phyloP scores from a whole-genome alignment of 2,329 filamentous ascomycete species.

The Aspergillus sp. region DNA sequence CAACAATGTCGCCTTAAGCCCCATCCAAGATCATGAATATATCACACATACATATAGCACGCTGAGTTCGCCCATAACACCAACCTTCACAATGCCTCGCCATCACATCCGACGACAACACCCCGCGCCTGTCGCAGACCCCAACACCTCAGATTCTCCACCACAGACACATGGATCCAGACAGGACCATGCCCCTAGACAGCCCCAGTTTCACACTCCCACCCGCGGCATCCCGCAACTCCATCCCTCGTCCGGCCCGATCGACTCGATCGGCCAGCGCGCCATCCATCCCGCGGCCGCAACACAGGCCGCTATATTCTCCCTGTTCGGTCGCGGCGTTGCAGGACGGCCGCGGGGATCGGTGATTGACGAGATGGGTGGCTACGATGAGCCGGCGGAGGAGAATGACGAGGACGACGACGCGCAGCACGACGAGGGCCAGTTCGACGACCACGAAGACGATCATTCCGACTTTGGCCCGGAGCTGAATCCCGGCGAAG shows the following conservation, averaged over 20 bases:
- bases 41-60: too few relatives aligned
- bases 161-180: slow-evolving; percentile 1
- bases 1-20: background rate
- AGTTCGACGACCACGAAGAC: slow-evolving; percentile 18
- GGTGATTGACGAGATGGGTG: slow-evolving; percentile 6
- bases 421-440: slow-evolving; percentile 12
- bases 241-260: slow-evolving; percentile 25
- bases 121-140: slow-evolving; percentile 1
- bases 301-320: slow-evolving; percentile 23
- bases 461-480: background rate
- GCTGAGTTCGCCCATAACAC: background rate
- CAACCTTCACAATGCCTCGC: slow-evolving; percentile 19
- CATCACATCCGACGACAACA: slow-evolving; percentile 16
- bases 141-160: background rate
- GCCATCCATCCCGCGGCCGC: slow-evolving; percentile 15
- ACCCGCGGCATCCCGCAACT: slow-evolving; percentile 26
- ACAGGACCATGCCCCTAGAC: background rate
- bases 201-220: slow-evolving; percentile 31
- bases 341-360: slow-evolving; percentile 5
- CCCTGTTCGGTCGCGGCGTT: slow-evolving; percentile 17
- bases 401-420: slow-evolving; percentile 17
- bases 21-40: too few relatives aligned
- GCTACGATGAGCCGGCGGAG: background rate
- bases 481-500: slow-evolving; percentile 6
- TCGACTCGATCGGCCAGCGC: slow-evolving; percentile 18